phyloP scores from a whole-genome alignment of 169 alveolate species.

The Perkinsus chesapeaki region DNA sequence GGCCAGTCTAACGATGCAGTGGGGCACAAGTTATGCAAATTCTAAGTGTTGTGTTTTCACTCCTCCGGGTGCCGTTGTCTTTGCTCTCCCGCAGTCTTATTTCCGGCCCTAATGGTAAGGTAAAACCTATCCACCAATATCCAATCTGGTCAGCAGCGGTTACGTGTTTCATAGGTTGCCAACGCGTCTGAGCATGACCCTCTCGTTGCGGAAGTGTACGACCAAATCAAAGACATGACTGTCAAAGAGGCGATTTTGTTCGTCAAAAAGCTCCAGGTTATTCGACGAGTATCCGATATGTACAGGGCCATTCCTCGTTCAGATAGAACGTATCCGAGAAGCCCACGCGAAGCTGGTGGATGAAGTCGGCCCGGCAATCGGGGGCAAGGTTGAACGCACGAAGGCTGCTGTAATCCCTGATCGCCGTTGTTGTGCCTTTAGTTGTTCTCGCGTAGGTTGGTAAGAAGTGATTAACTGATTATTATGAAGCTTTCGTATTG shows the following conservation, averaged over 20 bases:
- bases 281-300: too few species aligned
- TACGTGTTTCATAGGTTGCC: neutral
- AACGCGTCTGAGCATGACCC: neutral
- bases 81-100: neutral
- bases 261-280: neutral
- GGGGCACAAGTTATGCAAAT: neutral
- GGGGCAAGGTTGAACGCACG: neutral
- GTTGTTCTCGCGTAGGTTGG: neutral
- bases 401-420: neutral
- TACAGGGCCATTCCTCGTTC: too few species aligned
- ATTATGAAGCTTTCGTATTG: neutral
- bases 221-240: neutral
- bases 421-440: neutral
- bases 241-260: neutral
- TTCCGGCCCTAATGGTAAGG: neutral
- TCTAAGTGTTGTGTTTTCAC: neutral
- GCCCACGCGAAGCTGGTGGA: neutral
- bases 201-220: neutral
- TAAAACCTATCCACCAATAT: neutral
- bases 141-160: neutral
- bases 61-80: neutral
- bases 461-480: neutral
- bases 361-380: neutral
- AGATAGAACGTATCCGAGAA: neutral
- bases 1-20: neutral